These are phyloP conservation scores for Suillus alpinus DNA, from an alignment of 768 basidiomycete genomes.

Conservation along the genomic window DNA sequence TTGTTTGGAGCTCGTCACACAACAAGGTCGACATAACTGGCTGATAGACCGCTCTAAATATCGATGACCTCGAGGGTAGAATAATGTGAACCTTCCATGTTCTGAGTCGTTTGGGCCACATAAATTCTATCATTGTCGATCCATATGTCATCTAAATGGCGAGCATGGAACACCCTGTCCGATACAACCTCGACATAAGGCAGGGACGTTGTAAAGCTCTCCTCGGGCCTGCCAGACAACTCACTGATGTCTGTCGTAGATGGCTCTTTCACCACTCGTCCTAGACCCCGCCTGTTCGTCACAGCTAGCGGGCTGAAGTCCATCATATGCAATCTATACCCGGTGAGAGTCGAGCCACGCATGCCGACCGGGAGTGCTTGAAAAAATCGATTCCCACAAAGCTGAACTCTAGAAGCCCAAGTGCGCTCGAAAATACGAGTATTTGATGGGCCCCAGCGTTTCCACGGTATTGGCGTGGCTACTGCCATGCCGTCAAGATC, in stretches of 20 bases:
- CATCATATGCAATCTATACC: neutral
- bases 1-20: no score
- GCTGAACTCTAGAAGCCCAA: neutral
- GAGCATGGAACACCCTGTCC: neutral
- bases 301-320: no score
- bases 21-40: no score
- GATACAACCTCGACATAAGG: neutral
- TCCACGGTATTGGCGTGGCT: neutral
- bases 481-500: neutral
- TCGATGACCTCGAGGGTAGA: no score
- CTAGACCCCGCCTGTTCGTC: no score
- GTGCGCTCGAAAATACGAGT: neutral
- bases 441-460: neutral
- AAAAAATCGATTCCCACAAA: neutral
- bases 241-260: no score
- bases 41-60: no score
- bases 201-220: neutral
- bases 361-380: neutral
- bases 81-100: no score
- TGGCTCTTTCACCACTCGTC: no score
- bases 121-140: neutral
- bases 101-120: no score
- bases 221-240: neutral
- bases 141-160: neutral
- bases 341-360: rapidly evolving